phyloP scores from a whole-genome alignment of 2,329 filamentous ascomycete species.

The Penicillium decumbens region DNA sequence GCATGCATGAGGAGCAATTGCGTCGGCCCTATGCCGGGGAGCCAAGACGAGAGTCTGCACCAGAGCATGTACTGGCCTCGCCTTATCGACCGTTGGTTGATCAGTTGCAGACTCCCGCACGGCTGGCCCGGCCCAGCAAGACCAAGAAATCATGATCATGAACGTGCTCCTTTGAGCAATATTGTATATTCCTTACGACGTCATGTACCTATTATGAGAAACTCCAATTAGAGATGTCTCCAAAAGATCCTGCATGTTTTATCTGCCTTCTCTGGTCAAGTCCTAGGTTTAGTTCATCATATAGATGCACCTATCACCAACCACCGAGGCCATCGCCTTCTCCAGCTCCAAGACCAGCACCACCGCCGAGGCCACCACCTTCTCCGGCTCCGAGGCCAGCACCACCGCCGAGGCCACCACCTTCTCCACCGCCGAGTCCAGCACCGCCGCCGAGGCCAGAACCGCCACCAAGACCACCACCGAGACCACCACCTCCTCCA shows the following conservation, averaged over 20 bases:
- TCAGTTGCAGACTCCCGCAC: constrained; percentile 40
- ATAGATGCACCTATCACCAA: background rate
- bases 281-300: background rate
- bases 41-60: constrained; percentile 37
- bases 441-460: constrained; percentile 1
- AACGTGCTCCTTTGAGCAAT: constrained; percentile 4
- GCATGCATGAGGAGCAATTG: constrained; percentile 75
- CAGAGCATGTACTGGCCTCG: constrained; percentile 52
- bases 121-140: constrained; percentile 30
- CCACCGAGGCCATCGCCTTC: background rate
- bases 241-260: constrained; percentile 1
- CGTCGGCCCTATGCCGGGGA: constrained; percentile 52
- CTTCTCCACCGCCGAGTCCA: constrained; percentile 1
- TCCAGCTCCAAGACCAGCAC: background rate
- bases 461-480: background rate
- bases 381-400: background rate
- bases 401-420: background rate
- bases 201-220: constrained; percentile 19
- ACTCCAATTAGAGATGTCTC: constrained; percentile 3
- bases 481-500: background rate
- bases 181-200: constrained; percentile 17
- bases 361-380: constrained; percentile 2
- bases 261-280: background rate
- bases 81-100: constrained; percentile 59
- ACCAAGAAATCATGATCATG: constrained; percentile 30